Conservation (phyloP, 805 yeast genomes). For the Hanseniaspora occidentalis region DNA sequence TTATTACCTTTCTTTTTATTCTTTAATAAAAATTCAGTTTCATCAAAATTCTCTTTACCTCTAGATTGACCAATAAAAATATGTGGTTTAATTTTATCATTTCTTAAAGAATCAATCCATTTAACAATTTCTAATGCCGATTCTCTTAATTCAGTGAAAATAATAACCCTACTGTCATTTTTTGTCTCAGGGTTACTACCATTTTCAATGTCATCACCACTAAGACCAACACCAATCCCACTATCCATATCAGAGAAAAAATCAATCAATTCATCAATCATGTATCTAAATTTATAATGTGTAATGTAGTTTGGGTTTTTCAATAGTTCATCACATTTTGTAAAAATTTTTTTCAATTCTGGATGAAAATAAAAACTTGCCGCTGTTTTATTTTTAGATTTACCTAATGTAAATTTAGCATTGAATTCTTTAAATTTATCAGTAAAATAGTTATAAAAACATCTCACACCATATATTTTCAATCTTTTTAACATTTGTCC, state of each 20-base stretch:
- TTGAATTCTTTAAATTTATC: conserved; percentile 48
- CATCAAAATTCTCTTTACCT: conserved; percentile 59
- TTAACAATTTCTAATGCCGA: conserved; percentile 81
- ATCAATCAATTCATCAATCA: conserved; percentile 41
- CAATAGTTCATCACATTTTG: conserved; percentile 32
- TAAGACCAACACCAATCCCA: no score
- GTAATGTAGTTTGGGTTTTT: conserved; percentile 31
- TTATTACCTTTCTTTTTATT: conserved; percentile 33
- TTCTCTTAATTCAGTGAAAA: conserved; percentile 81
- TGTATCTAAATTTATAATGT: conserved; percentile 61
- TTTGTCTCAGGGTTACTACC: conserved; percentile 14
- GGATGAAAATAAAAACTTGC: conserved; percentile 47
- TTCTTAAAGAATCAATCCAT: conserved; percentile 34
- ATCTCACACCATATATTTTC: conserved; percentile 68
- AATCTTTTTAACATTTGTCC: conserved; percentile 63
- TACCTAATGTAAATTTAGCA: conserved; percentile 44
- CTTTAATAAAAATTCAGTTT: conserved; percentile 33
- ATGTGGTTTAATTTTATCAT: conserved; percentile 46
- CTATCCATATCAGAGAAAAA: conserved; percentile 35
- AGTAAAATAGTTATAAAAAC: conserved; percentile 56
- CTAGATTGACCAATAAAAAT: conserved; percentile 87
- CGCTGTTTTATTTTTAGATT: conserved; percentile 51
- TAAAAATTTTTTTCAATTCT: conserved; percentile 32
- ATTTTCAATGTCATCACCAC: conserved; percentile 8
- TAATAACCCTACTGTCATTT: conserved; percentile 58